Conservation (phyloP, 2,329 filamentous ascomycete genomes). For the Hypomyces rosellus region DNA sequence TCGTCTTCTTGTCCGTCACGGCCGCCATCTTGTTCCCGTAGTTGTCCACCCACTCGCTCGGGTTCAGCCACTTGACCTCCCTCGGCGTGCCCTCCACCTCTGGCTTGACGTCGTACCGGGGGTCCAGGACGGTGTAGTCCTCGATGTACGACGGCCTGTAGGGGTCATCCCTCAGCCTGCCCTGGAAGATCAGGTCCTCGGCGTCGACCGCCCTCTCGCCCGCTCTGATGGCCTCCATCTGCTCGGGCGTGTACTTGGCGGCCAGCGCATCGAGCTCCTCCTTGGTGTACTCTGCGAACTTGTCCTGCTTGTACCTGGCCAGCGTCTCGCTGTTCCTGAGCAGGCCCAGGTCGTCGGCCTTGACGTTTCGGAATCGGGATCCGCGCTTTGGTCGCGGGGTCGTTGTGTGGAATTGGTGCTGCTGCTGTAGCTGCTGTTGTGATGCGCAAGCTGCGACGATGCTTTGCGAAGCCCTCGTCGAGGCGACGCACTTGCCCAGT, state of each 20-base stretch:
- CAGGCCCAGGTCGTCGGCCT: conserved; percentile 46
- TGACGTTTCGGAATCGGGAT: conserved; percentile 48
- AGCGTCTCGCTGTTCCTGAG: conserved; percentile 35
- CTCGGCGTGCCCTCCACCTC: conserved; percentile 43
- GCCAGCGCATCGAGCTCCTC: conserved; percentile 58
- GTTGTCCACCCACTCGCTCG: conserved; percentile 53
- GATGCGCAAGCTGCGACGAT: conserved; percentile 15
- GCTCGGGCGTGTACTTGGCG: conserved; percentile 69
- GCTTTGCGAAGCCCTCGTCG: conserved; percentile 20
- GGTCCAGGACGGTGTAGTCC: conserved; percentile 71
- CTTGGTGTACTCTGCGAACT: conserved; percentile 58
- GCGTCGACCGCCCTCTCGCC: conserved; percentile 72
- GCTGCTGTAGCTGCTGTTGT: conserved; percentile 17
- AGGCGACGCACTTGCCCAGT: conserved; percentile 43
- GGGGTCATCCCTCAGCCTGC: conserved; percentile 63
- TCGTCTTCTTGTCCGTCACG: conserved; percentile 37
- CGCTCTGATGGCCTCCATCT: conserved; percentile 74
- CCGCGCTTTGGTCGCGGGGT: conserved; percentile 39
- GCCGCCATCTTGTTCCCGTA: conserved; percentile 43
- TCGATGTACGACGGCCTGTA: conserved; percentile 73
- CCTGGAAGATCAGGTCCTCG: conserved; percentile 68
- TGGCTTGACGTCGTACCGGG: conserved; percentile 66
- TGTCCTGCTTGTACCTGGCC: conserved; percentile 37
- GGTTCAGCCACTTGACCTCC: conserved; percentile 51
- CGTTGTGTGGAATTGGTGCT: conserved; percentile 46